A percentile compares a stretch with the other conserved stretches of the same genome.
phyloP scores from a whole-genome alignment of 371 early-diverging fungal species.

The Globomyces sp. region DNA sequence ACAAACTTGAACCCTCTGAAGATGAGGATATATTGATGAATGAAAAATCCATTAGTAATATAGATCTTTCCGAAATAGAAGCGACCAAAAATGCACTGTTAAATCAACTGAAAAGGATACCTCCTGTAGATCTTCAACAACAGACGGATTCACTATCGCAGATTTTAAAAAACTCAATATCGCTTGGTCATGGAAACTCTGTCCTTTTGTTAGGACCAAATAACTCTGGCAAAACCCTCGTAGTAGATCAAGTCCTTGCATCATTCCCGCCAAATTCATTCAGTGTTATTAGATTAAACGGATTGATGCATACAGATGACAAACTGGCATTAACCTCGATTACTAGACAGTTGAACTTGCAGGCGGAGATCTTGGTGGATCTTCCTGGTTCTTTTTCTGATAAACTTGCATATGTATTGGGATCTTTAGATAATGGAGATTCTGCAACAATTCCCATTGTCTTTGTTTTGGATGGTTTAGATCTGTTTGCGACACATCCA shows the following conservation, averaged over 20 bases:
- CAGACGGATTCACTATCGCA: too few species aligned
- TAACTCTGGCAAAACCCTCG: constrained; percentile 7
- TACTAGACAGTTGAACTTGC: constrained; percentile 64
- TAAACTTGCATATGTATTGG: constrained; percentile 60
- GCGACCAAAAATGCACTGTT: too few species aligned
- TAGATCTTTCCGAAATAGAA: too few species aligned
- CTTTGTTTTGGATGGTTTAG: constrained; percentile 89
- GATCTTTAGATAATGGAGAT: constrained; percentile 41
- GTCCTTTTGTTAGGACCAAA: constrained; percentile 10
- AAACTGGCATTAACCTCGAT: constrained; percentile 78
- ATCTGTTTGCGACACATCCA: constrained; percentile 82
- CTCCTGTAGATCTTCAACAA: too few species aligned
- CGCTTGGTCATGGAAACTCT: constrained; percentile 5
- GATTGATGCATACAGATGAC: constrained; percentile 80
- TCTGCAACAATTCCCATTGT: constrained; percentile 64
- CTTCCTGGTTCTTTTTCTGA: constrained; percentile 58
- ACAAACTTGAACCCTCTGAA: too few species aligned
- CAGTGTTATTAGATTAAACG: constrained; percentile 71
- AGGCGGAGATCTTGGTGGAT: background rate
- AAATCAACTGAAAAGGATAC: too few species aligned
- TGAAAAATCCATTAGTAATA: too few species aligned
- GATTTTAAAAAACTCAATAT: background rate
- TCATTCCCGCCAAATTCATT: constrained; percentile 42
- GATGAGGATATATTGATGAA: too few species aligned
- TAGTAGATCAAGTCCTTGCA: constrained; percentile 4